phyloP scores from a whole-genome alignment of 441 rosid genomes.

The Gossypium schwendimanii region DNA sequence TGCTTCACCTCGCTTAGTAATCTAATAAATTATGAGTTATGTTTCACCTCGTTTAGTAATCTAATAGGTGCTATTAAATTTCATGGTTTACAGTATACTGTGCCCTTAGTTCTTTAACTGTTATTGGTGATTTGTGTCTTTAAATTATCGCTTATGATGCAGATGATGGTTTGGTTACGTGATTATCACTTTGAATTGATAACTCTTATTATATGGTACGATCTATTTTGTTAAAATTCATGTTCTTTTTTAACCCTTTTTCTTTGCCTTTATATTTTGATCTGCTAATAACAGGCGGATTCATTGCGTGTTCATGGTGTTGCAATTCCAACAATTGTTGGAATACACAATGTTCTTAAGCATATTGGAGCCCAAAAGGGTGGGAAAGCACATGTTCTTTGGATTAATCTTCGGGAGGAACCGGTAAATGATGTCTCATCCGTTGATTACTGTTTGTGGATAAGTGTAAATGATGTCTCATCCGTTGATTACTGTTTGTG shows the following conservation, averaged over 20 bases:
- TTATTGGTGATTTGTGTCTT: no score
- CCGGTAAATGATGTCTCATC: no score
- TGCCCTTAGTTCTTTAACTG: no score
- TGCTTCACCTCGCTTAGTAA: not conserved
- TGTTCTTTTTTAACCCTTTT: not conserved
- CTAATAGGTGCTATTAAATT: not conserved
- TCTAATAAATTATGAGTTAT: not conserved
- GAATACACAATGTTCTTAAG: constrained; percentile 85
- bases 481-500: not conserved
- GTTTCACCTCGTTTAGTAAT: not conserved
- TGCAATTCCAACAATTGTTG: constrained; percentile 81
- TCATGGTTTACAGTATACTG: not conserved
- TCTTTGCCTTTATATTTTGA: constrained; percentile 5
- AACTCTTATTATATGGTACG: no score
- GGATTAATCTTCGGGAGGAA: constrained; percentile 96
- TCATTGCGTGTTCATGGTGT: constrained; percentile 83
- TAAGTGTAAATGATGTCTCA: constrained; percentile 35
- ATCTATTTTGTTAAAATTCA: not conserved
- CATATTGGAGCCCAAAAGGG: constrained; percentile 70
- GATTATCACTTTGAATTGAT: no score
- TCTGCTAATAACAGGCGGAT: constrained; percentile 55
- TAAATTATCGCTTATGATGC: no score
- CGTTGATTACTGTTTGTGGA: no score
- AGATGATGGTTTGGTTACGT: no score
- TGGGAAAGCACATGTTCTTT: constrained; percentile 56